Base-by-base conservation (phyloP, 2,329 filamentous ascomycete genomes). In the Periconia sp. region DNA sequence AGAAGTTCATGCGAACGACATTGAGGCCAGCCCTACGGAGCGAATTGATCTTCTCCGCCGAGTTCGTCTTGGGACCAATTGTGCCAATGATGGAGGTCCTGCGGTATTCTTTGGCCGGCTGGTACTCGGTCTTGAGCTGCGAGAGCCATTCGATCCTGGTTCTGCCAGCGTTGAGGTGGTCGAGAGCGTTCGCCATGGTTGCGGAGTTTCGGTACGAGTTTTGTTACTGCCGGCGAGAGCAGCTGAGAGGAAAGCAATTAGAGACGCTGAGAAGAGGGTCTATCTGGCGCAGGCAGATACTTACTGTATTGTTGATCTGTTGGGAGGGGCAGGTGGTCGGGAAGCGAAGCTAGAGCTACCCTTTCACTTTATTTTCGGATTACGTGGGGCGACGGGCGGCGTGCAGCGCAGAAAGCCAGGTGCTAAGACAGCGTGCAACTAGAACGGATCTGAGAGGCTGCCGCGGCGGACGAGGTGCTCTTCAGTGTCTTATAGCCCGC, bases 1-100 rank as follows among this genome's bases (percentile, higher is more conserved):
- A 96, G 74, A 97, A 97, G 87, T 99, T 99, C 94, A 99, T 99
- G 78, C 94, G 92, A 61, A 97, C 94, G 60, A 99, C 91, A 77
- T 97, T 97, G 66, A 97, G 86, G 76, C 94, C 94, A 57, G 87
- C 87, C 69, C 81, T 83, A 73, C 92, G 89, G 65, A 99, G 88
- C 73, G 86, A 83, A 78, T 97, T 97, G 79, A 99, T 95, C 75
- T 91, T 92, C 79, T 96, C 89, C 45, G 92, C 87, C 25, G 90
- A 95, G 82, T 99, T 99, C 64, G 94, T 99, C 86, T 97, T 99
- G 71, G 94, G 94, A 52, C 94, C 94, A 72, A 99, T 97, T 65
- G 94, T 97, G 80, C 92, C 91, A 76, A 99, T 96, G 79, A 99
- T 99, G 69, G 92, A 96, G 53, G 92, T 96, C 61, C 94, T 87